These are phyloP conservation scores for Exutisphaerella laricina DNA, from an alignment of 2,329 filamentous ascomycete species.

Conservation along the genomic window DNA sequence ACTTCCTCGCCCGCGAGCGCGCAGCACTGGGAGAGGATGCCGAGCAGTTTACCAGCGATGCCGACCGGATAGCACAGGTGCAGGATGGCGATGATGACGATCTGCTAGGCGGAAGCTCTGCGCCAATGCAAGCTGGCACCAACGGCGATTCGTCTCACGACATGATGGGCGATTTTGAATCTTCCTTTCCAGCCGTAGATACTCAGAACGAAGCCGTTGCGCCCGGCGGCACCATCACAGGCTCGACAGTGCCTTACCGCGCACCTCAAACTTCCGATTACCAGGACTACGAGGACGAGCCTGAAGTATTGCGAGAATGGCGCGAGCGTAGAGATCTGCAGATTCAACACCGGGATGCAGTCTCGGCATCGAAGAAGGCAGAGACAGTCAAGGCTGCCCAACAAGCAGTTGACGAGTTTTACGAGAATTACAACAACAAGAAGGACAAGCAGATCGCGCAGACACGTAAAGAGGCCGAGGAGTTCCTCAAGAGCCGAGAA, in stretches of 20 bases:
- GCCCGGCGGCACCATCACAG: conserved; percentile 75
- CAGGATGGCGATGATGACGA: conserved; percentile 49
- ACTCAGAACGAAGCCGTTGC: conserved; percentile 66
- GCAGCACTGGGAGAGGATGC: conserved; percentile 89
- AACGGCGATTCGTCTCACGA: conserved; percentile 18
- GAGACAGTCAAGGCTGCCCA: conserved; percentile 85
- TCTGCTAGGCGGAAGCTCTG: conserved; percentile 50
- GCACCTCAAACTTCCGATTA: conserved; percentile 41
- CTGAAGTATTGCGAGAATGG: conserved; percentile 85
- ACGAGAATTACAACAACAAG: conserved; percentile 98
- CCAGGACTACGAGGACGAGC: conserved; percentile 71
- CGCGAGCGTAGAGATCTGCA: conserved; percentile 79
- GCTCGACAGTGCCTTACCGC: conserved; percentile 54
- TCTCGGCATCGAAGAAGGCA: conserved; percentile 74
- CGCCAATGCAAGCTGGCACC: conserved; percentile 32
- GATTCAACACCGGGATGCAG: conserved; percentile 76
- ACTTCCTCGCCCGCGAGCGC: conserved; percentile 89
- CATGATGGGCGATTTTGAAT: conserved; percentile 64
- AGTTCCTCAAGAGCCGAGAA: conserved; percentile 82
- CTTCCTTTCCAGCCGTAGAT: conserved; percentile 81
- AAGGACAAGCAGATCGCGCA: conserved; percentile 89
- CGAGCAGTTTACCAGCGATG: conserved; percentile 74
- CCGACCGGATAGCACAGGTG: conserved; percentile 61
- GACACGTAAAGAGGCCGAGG: conserved; percentile 84
- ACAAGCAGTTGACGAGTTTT: conserved; percentile 96